These are phyloP conservation scores for Cutaneotrichosporon cutaneum DNA, from an alignment of 1,284 basidiomycete genomes.

Conservation along the genomic window DNA sequence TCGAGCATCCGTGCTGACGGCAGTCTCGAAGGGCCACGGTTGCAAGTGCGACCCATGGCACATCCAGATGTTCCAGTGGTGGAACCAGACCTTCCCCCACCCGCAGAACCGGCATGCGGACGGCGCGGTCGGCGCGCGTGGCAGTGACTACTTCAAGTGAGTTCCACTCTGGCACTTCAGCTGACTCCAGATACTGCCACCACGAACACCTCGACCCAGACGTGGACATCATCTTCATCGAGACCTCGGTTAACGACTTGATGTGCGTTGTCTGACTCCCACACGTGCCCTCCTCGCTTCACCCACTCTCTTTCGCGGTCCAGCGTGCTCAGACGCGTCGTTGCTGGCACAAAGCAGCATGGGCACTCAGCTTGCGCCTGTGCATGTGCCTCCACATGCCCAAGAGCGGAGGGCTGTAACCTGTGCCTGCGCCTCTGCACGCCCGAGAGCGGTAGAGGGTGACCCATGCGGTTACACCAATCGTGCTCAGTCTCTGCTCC, in stretches of 20 bases:
- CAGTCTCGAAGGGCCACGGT: slow-evolving; percentile 11
- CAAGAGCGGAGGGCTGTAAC: too few relatives aligned
- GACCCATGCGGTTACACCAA: too few relatives aligned
- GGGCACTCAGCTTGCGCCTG: too few relatives aligned
- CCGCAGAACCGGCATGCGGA: slow-evolving; percentile 53
- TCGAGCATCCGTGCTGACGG: not conserved
- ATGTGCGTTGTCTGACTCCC: slow-evolving; percentile 2
- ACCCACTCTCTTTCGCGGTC: too few relatives aligned
- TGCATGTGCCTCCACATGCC: too few relatives aligned
- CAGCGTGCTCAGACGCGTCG: too few relatives aligned
- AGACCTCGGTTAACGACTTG: slow-evolving; percentile 9
- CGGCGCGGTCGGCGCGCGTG: slow-evolving; percentile 6
- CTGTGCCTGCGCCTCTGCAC: too few relatives aligned
- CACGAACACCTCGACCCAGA: slow-evolving; percentile 6
- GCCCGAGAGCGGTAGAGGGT: too few relatives aligned
- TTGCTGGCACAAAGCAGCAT: too few relatives aligned
- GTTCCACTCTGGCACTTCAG: not conserved
- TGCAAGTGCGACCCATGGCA: slow-evolving; percentile 5
- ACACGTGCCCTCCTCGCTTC: too few relatives aligned
- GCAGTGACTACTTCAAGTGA: slow-evolving; percentile 14
- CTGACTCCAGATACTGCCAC: slow-evolving; percentile 9
- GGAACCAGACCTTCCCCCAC: slow-evolving; percentile 90
- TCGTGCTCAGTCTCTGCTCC: too few relatives aligned
- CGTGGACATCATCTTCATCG: slow-evolving; percentile 8
- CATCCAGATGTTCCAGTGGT: slow-evolving; percentile 75